These are phyloP conservation scores for Melaleuca alternifolia DNA, from an alignment of 345 rosid genomes.

Conservation along the genomic window DNA sequence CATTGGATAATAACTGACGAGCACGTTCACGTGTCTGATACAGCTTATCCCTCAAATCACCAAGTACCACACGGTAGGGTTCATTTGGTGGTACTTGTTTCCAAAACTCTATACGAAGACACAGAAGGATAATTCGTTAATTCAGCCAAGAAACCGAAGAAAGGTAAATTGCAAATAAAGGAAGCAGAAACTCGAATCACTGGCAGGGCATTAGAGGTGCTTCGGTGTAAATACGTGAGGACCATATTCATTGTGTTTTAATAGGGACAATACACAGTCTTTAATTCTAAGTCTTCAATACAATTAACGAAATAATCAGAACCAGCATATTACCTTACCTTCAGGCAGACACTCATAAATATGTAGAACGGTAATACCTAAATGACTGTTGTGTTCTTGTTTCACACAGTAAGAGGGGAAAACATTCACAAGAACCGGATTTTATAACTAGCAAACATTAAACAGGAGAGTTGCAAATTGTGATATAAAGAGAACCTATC, in stretches of 20 bases:
- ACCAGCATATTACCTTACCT: not conserved
- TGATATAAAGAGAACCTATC: not conserved
- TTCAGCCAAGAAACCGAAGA: not conserved
- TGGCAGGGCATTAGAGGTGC: not conserved
- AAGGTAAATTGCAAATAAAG: not conserved
- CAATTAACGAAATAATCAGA: not conserved
- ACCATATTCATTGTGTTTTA: not conserved
- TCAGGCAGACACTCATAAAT: not conserved
- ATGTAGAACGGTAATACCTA: not conserved
- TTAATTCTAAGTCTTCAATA: not conserved
- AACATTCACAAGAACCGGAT: not conserved
- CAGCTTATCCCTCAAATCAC: slow-evolving; percentile 56
- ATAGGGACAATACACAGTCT: not conserved
- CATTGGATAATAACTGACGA: slow-evolving; percentile 38
- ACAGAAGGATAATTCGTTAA: not conserved
- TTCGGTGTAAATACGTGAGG: not conserved
- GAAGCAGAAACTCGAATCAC: not conserved
- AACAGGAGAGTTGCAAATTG: not conserved
- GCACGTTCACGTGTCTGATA: slow-evolving; percentile 58
- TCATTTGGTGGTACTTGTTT: slow-evolving; percentile 46
- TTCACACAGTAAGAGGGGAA: not conserved
- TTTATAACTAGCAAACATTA: not conserved
- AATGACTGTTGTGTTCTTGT: not conserved
- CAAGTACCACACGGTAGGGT: slow-evolving; percentile 64
- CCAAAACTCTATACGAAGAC: slow-evolving; percentile 64